Base-by-base conservation (phyloP, 768 basidiomycete genomes). In the Tricholoma bakamatsutake region DNA sequence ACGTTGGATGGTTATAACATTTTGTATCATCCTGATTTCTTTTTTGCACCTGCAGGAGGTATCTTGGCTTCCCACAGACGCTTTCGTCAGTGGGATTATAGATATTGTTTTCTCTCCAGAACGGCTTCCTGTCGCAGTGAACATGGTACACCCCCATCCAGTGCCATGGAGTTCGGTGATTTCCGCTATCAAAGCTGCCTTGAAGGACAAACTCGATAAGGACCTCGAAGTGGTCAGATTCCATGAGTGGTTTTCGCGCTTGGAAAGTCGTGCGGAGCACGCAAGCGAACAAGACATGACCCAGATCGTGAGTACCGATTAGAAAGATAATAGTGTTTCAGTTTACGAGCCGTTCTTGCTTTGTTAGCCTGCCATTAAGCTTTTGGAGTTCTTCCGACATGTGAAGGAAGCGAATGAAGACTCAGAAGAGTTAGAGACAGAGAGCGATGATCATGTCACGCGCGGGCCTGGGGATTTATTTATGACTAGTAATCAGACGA, bases 141-240 rank as follows among this genome's bases (percentile, higher is more conserved):
- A 75, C 35, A 15, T 75, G 28, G 67, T 72, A 6, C 72, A 72
- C 53, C 70, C 70, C 0, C 66, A 62, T 2, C 72, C 74, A 10
- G 53, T 69, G 5, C n/a, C 48, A 27, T 69, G 67, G 63, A 57
- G 51, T 31, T 10, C 18, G 7, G 37, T 64, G 21, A 54, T 12
- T 35, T 12, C 10, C 61, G 11, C 47, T 35, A 12, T 33, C 45
- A 10, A 52, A 4, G 31, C 53, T 28, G 15, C 31, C 10, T 2
- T 18, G 49, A 50, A n/a, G 15, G n/a, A 31, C 6, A 15, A 6
- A 30, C 30, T 17, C 5, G 15, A 11, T 11, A 50, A 18, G 28
- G 18, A 49, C 31, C 31, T 28, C 15, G n/a, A 15, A 50, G 5
- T 67, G 0, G 56, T 67, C 5, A 39, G 58, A 1, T 64, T 69